These are phyloP conservation scores for Carex littledalei DNA, from an alignment of 176 grass and related monocot species.

Conservation along the genomic window DNA sequence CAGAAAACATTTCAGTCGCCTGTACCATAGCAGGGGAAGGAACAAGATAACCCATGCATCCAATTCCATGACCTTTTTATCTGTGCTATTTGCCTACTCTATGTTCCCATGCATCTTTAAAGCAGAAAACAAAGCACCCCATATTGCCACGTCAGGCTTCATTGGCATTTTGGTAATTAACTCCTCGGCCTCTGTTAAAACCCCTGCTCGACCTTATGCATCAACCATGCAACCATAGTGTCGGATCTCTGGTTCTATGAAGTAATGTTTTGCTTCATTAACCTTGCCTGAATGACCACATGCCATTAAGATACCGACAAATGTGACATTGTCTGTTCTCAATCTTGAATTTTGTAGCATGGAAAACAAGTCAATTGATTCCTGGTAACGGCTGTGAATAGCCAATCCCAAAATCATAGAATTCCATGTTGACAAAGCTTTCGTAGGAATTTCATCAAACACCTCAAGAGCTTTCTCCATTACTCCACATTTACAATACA, in stretches of 20 bases:
- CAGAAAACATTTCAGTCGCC: too few species aligned
- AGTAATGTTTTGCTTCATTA: slow-evolving; percentile 36
- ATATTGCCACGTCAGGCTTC: slow-evolving; percentile 50
- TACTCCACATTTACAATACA: slow-evolving; percentile 57
- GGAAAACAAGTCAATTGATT: slow-evolving; percentile 37
- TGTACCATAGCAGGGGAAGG: too few species aligned
- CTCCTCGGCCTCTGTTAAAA: slow-evolving; percentile 49
- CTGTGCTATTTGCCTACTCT: slow-evolving; percentile 30
- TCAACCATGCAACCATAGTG: slow-evolving; percentile 74
- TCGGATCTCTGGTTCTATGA: slow-evolving; percentile 48
- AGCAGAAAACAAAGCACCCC: slow-evolving; percentile 64
- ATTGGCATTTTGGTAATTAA: slow-evolving; percentile 51
- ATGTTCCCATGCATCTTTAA: slow-evolving; percentile 41
- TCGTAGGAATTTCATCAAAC: slow-evolving; percentile 34
- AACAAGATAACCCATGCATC: slow-evolving; percentile 2
- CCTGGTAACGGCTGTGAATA: slow-evolving; percentile 35
- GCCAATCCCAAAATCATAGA: slow-evolving; percentile 62
- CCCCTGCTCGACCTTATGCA: slow-evolving; percentile 38
- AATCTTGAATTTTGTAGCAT: slow-evolving; percentile 24
- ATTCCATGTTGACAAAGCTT: slow-evolving; percentile 59
- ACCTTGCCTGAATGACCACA: slow-evolving; percentile 50
- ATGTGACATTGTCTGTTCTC: slow-evolving; percentile 51
- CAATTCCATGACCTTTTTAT: slow-evolving; percentile 28
- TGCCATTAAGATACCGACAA: slow-evolving; percentile 48
- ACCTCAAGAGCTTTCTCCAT: slow-evolving; percentile 38